These are phyloP conservation scores for Talaromyces borbonicus DNA, from an alignment of 495 filamentous ascomycete species.

Conservation along the genomic window DNA sequence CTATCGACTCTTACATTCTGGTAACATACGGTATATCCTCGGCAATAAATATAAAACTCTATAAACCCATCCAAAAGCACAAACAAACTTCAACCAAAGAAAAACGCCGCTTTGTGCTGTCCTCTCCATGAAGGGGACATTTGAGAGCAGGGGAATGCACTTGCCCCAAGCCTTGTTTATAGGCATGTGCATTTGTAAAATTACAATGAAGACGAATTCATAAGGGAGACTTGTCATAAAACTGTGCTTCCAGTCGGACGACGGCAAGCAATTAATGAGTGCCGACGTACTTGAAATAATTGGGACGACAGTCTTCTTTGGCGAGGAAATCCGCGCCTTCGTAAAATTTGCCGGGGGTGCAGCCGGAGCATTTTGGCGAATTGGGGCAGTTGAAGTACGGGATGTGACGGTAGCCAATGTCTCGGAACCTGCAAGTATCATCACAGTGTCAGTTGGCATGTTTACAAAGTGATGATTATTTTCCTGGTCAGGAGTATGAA, in stretches of 20 bases:
- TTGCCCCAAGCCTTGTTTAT: background rate
- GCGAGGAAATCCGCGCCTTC: constrained; percentile 76
- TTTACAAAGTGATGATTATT: background rate
- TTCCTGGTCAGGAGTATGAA: background rate
- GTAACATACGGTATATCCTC: background rate
- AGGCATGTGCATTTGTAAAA: background rate
- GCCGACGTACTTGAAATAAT: constrained; percentile 92
- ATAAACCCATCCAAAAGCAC: background rate
- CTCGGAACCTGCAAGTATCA: constrained; percentile 69
- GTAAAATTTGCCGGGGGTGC: constrained; percentile 73
- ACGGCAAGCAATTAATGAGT: constrained; percentile 47
- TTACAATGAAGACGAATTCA: background rate
- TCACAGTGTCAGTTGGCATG: constrained; percentile 12
- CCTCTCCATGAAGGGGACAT: background rate
- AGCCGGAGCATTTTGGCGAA: constrained; percentile 87
- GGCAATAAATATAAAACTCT: background rate
- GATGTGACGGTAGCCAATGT: constrained; percentile 98
- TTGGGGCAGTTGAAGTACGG: constrained; percentile 99
- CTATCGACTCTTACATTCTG: too few species aligned
- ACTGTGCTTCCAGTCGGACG: background rate
- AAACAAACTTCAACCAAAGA: background rate
- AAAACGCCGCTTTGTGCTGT: constrained; percentile 4
- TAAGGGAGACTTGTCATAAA: background rate
- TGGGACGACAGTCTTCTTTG: constrained; percentile 89
- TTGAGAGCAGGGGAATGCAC: background rate